Percentiles rank a stretch among this genome's conserved stretches.
These are phyloP conservation scores for Yamadazyma dendronema DNA, from an alignment of 1,139 yeast species.

Conservation along the genomic window DNA sequence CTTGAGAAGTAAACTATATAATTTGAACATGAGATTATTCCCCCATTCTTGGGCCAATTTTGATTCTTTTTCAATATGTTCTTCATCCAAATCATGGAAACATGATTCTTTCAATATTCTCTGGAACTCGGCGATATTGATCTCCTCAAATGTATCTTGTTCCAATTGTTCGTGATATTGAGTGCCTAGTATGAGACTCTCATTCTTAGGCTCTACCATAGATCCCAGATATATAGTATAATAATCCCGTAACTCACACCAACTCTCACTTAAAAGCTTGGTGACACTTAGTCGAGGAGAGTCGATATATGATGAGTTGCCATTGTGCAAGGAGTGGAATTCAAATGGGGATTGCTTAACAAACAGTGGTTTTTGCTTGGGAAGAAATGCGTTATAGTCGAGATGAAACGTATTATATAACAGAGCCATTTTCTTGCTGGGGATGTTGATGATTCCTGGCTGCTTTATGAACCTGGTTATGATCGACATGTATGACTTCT, in stretches of 20 bases:
- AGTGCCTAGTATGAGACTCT: slow-evolving; percentile 39
- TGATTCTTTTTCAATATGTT: slow-evolving; percentile 22
- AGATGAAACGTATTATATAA: slow-evolving; percentile 14
- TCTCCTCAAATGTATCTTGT: slow-evolving; percentile 32
- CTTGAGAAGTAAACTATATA: slow-evolving; percentile 36
- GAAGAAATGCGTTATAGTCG: slow-evolving; percentile 12
- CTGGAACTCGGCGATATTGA: slow-evolving; percentile 22
- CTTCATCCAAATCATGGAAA: not conserved
- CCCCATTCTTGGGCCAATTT: slow-evolving; percentile 33
- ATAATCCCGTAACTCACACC: slow-evolving; percentile 53
- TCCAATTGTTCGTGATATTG: slow-evolving; percentile 44
- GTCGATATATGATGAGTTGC: slow-evolving; percentile 22
- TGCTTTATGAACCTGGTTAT: slow-evolving; percentile 11
- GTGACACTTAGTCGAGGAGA: slow-evolving; percentile 47
- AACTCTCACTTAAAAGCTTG: slow-evolving; percentile 40
- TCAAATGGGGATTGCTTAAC: slow-evolving; percentile 23
- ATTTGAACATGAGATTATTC: slow-evolving; percentile 28
- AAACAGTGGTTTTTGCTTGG: slow-evolving; percentile 15
- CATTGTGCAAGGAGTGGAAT: slow-evolving; percentile 24
- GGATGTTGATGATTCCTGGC: slow-evolving; percentile 4
- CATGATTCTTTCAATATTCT: slow-evolving; percentile 7
- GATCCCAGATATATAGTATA: slow-evolving; percentile 44
- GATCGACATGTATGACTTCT: not conserved
- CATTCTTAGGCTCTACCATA: slow-evolving; percentile 23
- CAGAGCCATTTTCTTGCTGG: slow-evolving; percentile 12